Evolutionary conservation across 2,329 filamentous ascomycete genomes (phyloP).

Genomic region (Colletotrichum sp.): DNA sequence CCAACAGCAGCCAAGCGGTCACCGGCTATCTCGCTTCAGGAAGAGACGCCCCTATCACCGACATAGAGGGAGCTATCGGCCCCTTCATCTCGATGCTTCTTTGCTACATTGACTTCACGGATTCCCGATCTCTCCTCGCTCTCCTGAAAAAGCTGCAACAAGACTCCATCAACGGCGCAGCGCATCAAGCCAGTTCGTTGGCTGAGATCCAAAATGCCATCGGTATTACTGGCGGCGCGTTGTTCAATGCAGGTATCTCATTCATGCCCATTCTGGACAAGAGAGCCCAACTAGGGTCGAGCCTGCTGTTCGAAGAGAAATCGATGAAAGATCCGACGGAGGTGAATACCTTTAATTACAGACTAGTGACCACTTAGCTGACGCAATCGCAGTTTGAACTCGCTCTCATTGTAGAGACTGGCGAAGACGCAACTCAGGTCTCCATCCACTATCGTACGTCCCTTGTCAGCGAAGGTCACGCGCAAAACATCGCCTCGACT

Average conservation of each 20-base stretch:
- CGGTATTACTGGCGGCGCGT: constrained; percentile 20
- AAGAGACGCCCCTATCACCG: constrained; percentile 53
- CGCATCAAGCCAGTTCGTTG: constrained; percentile 54
- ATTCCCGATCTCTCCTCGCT: constrained; percentile 46
- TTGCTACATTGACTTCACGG: constrained; percentile 36
- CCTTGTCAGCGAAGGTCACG: constrained; percentile 19
- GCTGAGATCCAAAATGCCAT: constrained; percentile 47
- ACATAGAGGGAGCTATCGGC: constrained; percentile 54
- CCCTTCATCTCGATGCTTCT: constrained; percentile 59
- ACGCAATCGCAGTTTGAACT: background rate
- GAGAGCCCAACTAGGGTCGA: constrained; percentile 24
- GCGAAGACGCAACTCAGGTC: background rate
- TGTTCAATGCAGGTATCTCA: constrained; percentile 38
- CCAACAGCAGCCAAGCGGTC: constrained; percentile 49
- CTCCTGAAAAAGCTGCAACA: constrained; percentile 47
- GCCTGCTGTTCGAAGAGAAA: background rate
- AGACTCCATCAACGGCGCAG: constrained; percentile 49
- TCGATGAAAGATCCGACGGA: background rate
- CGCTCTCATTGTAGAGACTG: background rate
- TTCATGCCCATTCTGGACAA: constrained; percentile 17
- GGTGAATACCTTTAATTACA: background rate
- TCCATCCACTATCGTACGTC: constrained; percentile 15
- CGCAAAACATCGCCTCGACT: constrained; percentile 35
- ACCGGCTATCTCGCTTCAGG: constrained; percentile 61
- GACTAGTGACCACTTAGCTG: background rate